Evolutionary conservation across 2,329 filamentous ascomycete species (phyloP).

Genomic region (Celoporthe dispersa): DNA sequence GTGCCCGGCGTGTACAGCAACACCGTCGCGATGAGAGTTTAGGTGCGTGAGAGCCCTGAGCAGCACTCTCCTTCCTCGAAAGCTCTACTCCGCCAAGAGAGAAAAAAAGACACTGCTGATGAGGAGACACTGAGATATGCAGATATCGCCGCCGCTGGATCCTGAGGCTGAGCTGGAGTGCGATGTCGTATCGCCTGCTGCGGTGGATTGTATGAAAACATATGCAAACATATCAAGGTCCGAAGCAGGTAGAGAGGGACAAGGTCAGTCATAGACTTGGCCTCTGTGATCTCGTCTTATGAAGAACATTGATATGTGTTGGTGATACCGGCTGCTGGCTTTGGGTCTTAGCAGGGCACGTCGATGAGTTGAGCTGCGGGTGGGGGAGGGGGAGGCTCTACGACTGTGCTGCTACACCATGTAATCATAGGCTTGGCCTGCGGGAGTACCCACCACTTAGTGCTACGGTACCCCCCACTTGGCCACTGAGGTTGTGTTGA

Average conservation of each 20-base stretch:
- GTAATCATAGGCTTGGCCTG: background rate
- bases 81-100: background rate
- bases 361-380: background rate
- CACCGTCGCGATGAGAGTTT: constrained; percentile 15
- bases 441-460: background rate
- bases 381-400: too few relatives aligned
- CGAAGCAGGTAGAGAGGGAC: background rate
- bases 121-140: background rate
- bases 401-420: too few relatives aligned
- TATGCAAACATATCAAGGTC: background rate
- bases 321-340: too few relatives aligned
- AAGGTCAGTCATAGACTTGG: too few relatives aligned
- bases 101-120: background rate
- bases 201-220: too few relatives aligned
- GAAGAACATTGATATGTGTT: too few relatives aligned
- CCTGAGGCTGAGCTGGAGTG: background rate
- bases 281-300: background rate
- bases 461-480: background rate
- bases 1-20: constrained; percentile 18
- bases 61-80: background rate
- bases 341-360: background rate
- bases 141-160: background rate
- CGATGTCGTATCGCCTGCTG: too few relatives aligned
- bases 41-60: constrained; percentile 11
- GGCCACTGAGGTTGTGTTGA: background rate